Evolutionary conservation across 495 filamentous ascomycete species (phyloP), one percentile per base, ranked within the genome.

Genomic region (Hypoxylon lenormandii): DNA sequence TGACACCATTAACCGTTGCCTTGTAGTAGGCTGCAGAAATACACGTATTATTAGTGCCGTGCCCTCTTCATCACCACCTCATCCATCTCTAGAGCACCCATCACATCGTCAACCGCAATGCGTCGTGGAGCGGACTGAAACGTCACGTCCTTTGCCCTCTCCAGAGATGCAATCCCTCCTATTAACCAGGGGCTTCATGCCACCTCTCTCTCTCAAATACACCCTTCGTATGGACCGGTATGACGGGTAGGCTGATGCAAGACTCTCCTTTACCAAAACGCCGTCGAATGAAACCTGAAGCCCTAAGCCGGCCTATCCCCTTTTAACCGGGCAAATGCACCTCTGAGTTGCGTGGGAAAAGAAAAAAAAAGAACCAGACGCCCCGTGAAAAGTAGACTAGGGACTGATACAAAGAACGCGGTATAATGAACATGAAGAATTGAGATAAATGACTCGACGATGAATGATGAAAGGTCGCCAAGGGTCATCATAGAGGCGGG

Each of bases 251-350:
- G 36, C 37, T 40, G 54, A 69, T 69, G 59, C 58, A 63, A 62
- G 19, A 50, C 51, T 30, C 45, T 26, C 21, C 38, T 47, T 46
- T 47, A 58, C 66, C 55, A 38, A 69, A 64, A 70, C 68, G 68
- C 68, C 68, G 30, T 28, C 30, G 46, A 58, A 46, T 33, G 30
- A 38, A 52, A 55, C 43, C 43, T 42, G 26, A 47, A 70, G 23
- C 65, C 62, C 28, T 16, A 28, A 48, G 58, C 46, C 51, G 55
- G 18, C 50, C 26, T 40, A 36, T 33, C 47, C 59, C 64, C 60
- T 54, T 58, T 64, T 65, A 28, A 26, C 66, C 49, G 55, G 55
- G 60, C 56, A 70, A 70, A 70, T 70, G 66, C 66, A 55, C 51
- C 36, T 26, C 30, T 66, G 50, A 62, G 62, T 62, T 66, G 54